A percentile compares a stretch with the other conserved stretches of the same genome.
These are phyloP conservation scores for Cladosporium sp. DNA, from an alignment of 2,329 filamentous ascomycete genomes.

Conservation along the genomic window DNA sequence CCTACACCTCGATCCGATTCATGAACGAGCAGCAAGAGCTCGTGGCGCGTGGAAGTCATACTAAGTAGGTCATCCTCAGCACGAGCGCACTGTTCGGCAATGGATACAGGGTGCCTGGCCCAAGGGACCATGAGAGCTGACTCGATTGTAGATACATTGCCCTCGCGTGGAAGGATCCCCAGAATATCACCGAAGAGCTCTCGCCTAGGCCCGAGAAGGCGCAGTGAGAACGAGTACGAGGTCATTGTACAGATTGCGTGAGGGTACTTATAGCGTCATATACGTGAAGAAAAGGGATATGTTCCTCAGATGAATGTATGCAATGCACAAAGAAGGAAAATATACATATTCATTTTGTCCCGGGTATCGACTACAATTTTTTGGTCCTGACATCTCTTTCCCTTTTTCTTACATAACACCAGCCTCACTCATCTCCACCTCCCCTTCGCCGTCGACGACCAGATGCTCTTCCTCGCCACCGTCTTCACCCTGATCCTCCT, in stretches of 20 bases:
- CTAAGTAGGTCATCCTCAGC: conserved; percentile 52
- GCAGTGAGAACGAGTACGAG: background rate
- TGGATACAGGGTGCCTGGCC: no score
- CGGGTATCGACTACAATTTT: conserved; percentile 6
- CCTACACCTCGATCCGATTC: conserved; percentile 61
- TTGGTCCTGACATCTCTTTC: background rate
- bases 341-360: conserved; percentile 1
- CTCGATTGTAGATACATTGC: conserved; percentile 50
- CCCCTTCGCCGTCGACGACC: conserved; percentile 4
- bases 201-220: conserved; percentile 34
- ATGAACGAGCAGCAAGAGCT: conserved; percentile 55
- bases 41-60: conserved; percentile 63
- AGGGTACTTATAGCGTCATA: no score
- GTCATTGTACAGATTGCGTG: background rate
- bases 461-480: conserved; percentile 16
- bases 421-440: conserved; percentile 8
- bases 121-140: no score
- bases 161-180: conserved; percentile 58
- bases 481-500: conserved; percentile 25
- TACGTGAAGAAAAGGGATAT: no score
- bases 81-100: no score
- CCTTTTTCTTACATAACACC: background rate
- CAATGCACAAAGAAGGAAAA: background rate
- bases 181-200: conserved; percentile 58
- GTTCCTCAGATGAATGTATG: background rate